Evolutionary conservation across 805 yeast species (phyloP), one percentile per base, ranked within the genome.

Genomic region (Ascoidea asiatica): DNA sequence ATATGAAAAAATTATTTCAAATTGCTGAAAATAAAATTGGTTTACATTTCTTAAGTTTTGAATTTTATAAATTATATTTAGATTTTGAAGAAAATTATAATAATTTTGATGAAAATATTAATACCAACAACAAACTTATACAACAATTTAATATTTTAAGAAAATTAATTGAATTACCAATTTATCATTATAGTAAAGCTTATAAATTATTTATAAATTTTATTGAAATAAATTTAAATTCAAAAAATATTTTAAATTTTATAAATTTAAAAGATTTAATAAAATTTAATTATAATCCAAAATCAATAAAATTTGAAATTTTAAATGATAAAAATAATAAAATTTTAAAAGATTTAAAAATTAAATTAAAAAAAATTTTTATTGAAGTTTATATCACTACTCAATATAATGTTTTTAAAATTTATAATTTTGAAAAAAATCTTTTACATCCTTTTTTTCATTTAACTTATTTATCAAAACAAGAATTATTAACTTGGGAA

Each of bases 401-500:
- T 1, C 85, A 79, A 52, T 74, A 63, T 50, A 66, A 69, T 40
- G 64, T 67, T 1, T 75, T 61, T 56, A 75, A 73, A 46, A 44
- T 74, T 11, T 77, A 66, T 55, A 56, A 60, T 6, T 78, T 56
- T 56, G 86, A 79, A 48, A 65, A 65, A 46, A 54, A 56, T 1
- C 51, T 76, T 5, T 50, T 55, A 5, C 48, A 58, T 7, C 68
- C 67, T 5, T 70, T 61, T 48, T 71, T 56, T 50, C 61, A 60
- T 21, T 64, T 67, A 1, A 53, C 59, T 13, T 48, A 55, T 5
- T 46, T 63, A 8, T 55, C 65, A 2, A 47, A 40, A 50, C 69
- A 73, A 42, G 83, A 81, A 50, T 53, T 80, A 19, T 71, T 69
- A 18, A 64, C 62, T 8, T 81, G 95, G 77, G 73, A 69, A 44